Evolutionary conservation across 805 yeast species (phyloP).

Genomic region (Starmerella vaccinii): DNA sequence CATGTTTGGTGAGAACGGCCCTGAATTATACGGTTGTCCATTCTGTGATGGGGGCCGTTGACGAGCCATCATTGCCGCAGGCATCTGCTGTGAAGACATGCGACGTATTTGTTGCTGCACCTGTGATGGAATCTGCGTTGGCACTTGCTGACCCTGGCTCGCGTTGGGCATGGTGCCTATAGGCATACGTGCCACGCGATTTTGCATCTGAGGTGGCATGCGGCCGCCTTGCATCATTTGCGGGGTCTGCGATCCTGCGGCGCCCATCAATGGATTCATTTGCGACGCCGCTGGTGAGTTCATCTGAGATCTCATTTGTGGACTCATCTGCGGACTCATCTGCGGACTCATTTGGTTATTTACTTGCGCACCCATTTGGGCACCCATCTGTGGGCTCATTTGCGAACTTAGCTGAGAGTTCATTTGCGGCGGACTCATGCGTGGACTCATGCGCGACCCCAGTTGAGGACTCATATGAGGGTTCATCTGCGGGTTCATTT

Average conservation of each 20-base stretch:
- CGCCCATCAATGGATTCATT: constrained; percentile 6
- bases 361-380: constrained; percentile 1
- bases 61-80: constrained; percentile 15
- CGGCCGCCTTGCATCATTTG: constrained; percentile 1
- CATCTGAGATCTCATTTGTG: constrained; percentile 7
- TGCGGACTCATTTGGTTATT: constrained; percentile 1
- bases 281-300: constrained; percentile 1
- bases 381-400: constrained; percentile 7
- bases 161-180: constrained; percentile 7
- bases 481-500: constrained; percentile 9
- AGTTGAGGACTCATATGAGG: neutral
- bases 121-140: constrained; percentile 16
- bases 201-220: neutral
- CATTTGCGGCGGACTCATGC: constrained; percentile 13
- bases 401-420: constrained; percentile 6
- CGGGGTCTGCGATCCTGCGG: neutral
- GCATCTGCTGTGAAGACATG: constrained; percentile 11
- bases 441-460: neutral
- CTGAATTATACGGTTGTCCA: constrained; percentile 8
- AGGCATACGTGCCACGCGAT: neutral
- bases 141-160: constrained; percentile 11
- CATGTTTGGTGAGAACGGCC: constrained; percentile 4
- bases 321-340: constrained; percentile 5
- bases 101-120: constrained; percentile 11
- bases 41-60: constrained; percentile 9